These are phyloP conservation scores for Lenwebbia sp. DNA, from an alignment of 345 rosid species.

Conservation along the genomic window DNA sequence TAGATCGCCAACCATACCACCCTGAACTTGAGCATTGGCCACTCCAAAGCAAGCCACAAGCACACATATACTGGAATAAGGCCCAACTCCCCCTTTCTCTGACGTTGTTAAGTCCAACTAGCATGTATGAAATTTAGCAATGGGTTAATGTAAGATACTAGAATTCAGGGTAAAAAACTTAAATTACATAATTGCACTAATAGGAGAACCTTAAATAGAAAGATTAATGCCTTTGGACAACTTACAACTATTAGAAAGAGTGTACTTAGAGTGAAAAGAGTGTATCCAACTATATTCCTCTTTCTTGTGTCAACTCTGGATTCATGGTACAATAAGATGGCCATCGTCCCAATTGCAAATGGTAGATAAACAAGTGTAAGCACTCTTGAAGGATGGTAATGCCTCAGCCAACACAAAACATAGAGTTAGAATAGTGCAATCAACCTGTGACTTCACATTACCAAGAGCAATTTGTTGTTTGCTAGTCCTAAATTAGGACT, in stretches of 20 bases:
- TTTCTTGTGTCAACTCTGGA: constrained; percentile 52
- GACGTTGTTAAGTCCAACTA: constrained; percentile 63
- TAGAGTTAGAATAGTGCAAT: background rate
- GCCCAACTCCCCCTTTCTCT: constrained; percentile 63
- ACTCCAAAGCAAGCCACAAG: constrained; percentile 55
- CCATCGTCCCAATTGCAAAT: constrained; percentile 53
- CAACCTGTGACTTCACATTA: background rate
- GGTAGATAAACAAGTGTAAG: constrained; percentile 71
- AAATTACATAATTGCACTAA: background rate
- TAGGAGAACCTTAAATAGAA: background rate
- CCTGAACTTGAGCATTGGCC: constrained; percentile 73
- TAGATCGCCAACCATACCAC: constrained; percentile 82
- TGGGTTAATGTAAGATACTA: background rate
- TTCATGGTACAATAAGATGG: constrained; percentile 50
- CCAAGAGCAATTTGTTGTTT: background rate
- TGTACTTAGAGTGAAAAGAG: constrained; percentile 42
- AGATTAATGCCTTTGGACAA: background rate
- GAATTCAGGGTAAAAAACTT: background rate
- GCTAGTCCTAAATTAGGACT: background rate
- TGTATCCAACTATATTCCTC: constrained; percentile 54
- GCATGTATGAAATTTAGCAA: background rate
- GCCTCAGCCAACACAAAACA: constrained; percentile 18
- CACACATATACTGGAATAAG: constrained; percentile 46
- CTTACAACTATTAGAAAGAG: constrained; percentile 66
- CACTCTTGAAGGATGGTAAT: constrained; percentile 79